Conservation (phyloP, 2,329 filamentous ascomycete species). For the Trichoderma simmonsii region DNA sequence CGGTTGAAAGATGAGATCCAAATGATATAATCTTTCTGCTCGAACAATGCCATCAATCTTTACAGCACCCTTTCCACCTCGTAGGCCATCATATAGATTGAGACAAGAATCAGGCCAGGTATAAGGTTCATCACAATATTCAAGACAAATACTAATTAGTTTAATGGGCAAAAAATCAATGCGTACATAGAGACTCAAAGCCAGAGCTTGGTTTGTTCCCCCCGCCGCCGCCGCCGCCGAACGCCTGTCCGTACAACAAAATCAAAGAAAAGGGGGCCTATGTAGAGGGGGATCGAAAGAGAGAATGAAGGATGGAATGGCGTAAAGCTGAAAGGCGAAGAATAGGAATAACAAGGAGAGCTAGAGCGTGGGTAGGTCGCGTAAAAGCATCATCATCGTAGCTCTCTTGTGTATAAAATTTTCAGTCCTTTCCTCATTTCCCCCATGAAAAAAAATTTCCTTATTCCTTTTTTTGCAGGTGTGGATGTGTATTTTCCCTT, state of each 20-base stretch:
- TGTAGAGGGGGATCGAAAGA: background rate
- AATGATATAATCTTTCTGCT: no score
- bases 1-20: background rate
- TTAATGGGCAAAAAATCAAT: background rate
- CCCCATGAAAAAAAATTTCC: background rate
- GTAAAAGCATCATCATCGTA: background rate
- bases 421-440: background rate
- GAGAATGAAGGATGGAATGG: no score
- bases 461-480: background rate
- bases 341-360: background rate
- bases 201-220: background rate
- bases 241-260: conserved; percentile 3
- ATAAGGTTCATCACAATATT: background rate
- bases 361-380: background rate
- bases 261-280: background rate
- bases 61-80: background rate
- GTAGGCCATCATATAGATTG: background rate
- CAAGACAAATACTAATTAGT: background rate
- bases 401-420: background rate
- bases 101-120: background rate
- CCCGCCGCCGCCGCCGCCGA: background rate
- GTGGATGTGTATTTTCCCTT: background rate
- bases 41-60: background rate
- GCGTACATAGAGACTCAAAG: background rate
- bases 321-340: background rate